phyloP scores from a whole-genome alignment of 192 early-diverging fungal species.

The Tieghemiomyces parasiticus region DNA sequence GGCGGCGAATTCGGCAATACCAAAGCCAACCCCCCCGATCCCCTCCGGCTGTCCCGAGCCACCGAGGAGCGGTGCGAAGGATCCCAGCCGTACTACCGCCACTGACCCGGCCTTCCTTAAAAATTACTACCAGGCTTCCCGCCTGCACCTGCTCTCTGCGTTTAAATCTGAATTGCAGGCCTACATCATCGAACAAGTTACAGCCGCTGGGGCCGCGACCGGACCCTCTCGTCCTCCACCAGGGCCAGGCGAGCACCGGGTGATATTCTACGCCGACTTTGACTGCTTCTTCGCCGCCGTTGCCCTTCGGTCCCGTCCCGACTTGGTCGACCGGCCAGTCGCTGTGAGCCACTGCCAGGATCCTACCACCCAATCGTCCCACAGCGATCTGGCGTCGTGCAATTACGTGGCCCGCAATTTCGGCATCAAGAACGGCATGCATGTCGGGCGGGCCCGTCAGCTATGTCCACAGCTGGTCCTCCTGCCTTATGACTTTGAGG shows the following conservation, averaged over 20 bases:
- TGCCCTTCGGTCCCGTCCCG: conserved; percentile 48
- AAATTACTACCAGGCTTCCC: conserved; percentile 46
- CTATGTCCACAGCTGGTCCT: conserved; percentile 44
- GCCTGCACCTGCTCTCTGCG: conserved; percentile 58
- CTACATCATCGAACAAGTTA: conserved; percentile 18
- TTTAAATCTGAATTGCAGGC: conserved; percentile 76
- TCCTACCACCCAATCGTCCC: conserved; percentile 16
- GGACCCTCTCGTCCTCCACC: background rate
- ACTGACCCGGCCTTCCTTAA: conserved; percentile 37
- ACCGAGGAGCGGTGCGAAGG: no score
- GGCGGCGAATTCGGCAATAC: conserved; percentile 1
- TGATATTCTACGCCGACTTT: conserved; percentile 77
- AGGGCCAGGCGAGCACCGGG: conserved; percentile 2
- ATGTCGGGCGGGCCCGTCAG: conserved; percentile 47
- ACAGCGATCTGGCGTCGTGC: conserved; percentile 67
- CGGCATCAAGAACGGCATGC: conserved; percentile 70
- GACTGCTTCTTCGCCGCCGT: conserved; percentile 93
- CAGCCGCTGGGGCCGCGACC: conserved; percentile 2
- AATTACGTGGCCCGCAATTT: conserved; percentile 70
- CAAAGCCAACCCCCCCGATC: background rate
- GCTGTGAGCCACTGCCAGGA: conserved; percentile 45
- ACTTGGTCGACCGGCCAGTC: conserved; percentile 48
- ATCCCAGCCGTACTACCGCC: no score
- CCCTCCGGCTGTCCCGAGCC: background rate
- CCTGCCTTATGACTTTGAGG: conserved; percentile 65